These are phyloP conservation scores for Epichloe uncinata DNA, from an alignment of 2,329 filamentous ascomycete species.

Conservation along the genomic window DNA sequence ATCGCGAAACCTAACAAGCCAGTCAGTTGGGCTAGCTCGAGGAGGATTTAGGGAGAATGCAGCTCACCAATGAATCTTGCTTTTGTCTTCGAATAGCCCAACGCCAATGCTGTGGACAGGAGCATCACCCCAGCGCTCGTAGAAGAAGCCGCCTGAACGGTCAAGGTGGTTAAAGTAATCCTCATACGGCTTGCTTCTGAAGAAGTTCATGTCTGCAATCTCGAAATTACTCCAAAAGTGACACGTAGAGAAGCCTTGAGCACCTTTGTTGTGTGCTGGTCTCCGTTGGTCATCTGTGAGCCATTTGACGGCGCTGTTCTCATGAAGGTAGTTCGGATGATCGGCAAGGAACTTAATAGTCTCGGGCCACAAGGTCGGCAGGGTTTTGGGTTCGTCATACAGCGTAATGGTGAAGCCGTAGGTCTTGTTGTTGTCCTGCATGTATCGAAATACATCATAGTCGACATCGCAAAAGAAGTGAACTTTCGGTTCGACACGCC, in stretches of 20 bases:
- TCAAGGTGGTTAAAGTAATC: constrained; percentile 96
- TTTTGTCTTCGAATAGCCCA: constrained; percentile 81
- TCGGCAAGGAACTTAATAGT: constrained; percentile 80
- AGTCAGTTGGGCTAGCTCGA: background rate
- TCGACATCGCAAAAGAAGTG: constrained; percentile 99
- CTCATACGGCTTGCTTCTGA: constrained; percentile 78
- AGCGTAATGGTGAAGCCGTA: constrained; percentile 98
- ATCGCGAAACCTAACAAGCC: constrained; percentile 75
- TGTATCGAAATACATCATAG: constrained; percentile 96
- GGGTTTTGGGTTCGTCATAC: constrained; percentile 79
- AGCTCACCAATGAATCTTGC: constrained; percentile 80
- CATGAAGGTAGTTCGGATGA: constrained; percentile 66
- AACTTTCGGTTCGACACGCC: constrained; percentile 96
- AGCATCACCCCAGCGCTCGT: constrained; percentile 96
- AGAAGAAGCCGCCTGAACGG: constrained; percentile 95
- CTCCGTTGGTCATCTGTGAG: constrained; percentile 64
- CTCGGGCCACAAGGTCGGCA: constrained; percentile 88
- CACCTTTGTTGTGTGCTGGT: constrained; percentile 65
- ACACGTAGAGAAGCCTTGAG: constrained; percentile 92
- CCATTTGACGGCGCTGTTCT: constrained; percentile 81
- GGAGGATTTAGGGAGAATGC: background rate
- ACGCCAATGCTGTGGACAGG: constrained; percentile 92
- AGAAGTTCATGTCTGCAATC: constrained; percentile 86
- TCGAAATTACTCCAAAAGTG: constrained; percentile 99
- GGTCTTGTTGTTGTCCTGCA: constrained; percentile 97